Conservation (phyloP, 2,329 filamentous ascomycete genomes). For the Epichloe gansuensis region DNA sequence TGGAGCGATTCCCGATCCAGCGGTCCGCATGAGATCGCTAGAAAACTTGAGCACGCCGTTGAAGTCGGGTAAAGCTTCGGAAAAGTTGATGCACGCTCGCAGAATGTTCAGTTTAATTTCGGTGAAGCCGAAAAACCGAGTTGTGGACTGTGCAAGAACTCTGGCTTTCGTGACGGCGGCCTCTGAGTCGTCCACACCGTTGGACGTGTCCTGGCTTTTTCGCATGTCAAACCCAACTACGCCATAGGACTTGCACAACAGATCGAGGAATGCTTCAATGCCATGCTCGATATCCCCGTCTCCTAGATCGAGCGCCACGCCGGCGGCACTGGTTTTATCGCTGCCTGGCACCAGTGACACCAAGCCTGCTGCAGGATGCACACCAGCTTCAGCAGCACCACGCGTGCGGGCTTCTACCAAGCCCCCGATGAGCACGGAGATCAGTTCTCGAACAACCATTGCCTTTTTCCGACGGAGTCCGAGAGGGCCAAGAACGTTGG, state of each 20-base stretch:
- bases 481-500: constrained; percentile 67
- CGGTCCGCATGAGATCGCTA: constrained; percentile 67
- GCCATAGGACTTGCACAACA: constrained; percentile 51
- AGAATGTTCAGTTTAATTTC: constrained; percentile 77
- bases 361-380: constrained; percentile 83
- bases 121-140: constrained; percentile 61
- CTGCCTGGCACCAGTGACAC: constrained; percentile 52
- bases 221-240: constrained; percentile 38
- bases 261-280: constrained; percentile 48
- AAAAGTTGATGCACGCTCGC: constrained; percentile 82
- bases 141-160: constrained; percentile 45
- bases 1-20: constrained; percentile 68
- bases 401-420: constrained; percentile 83
- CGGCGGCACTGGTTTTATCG: constrained; percentile 35
- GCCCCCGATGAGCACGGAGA: constrained; percentile 70
- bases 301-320: constrained; percentile 43
- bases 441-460: constrained; percentile 73
- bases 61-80: constrained; percentile 86
- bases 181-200: constrained; percentile 32
- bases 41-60: constrained; percentile 81
- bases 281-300: constrained; percentile 54
- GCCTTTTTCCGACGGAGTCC: constrained; percentile 82
- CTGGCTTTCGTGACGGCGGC: constrained; percentile 39
- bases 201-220: constrained; percentile 13
- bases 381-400: constrained; percentile 88